These are phyloP conservation scores for Alternaria dauci DNA, from an alignment of 2,329 filamentous ascomycete genomes.

Conservation along the genomic window DNA sequence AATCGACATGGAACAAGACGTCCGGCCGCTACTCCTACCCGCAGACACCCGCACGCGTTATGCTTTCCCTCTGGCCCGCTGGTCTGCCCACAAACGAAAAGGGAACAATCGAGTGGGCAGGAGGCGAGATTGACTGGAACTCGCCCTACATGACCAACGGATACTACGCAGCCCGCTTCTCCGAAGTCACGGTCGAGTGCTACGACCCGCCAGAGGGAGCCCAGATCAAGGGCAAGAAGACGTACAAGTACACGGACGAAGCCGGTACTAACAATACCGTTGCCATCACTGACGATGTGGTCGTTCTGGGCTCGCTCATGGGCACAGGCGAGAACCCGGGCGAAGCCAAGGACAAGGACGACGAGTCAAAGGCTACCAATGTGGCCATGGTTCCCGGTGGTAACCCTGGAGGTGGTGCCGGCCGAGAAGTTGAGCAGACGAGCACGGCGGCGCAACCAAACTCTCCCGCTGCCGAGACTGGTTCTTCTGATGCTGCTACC, in stretches of 20 bases:
- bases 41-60: slow-evolving; percentile 88
- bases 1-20: slow-evolving; percentile 86
- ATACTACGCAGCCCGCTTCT: slow-evolving; percentile 87
- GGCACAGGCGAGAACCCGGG: slow-evolving; percentile 80
- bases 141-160: slow-evolving; percentile 81
- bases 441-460: slow-evolving; percentile 10
- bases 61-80: slow-evolving; percentile 96
- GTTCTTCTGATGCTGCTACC: slow-evolving; percentile 3
- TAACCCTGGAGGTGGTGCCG: slow-evolving; percentile 60
- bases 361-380: slow-evolving; percentile 35
- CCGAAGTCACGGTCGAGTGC: slow-evolving; percentile 83
- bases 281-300: slow-evolving; percentile 75
- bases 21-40: slow-evolving; percentile 85
- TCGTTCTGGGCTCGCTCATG: slow-evolving; percentile 78
- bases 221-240: slow-evolving; percentile 65
- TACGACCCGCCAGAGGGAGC: slow-evolving; percentile 80
- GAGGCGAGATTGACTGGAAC: slow-evolving; percentile 88
- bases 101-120: slow-evolving; percentile 91
- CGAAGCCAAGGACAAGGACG: slow-evolving; percentile 50
- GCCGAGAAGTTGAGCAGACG: slow-evolving; percentile 48
- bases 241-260: slow-evolving; percentile 77
- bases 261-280: slow-evolving; percentile 77
- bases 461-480: slow-evolving; percentile 6
- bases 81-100: slow-evolving; percentile 79
- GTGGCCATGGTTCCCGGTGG: slow-evolving; percentile 65